Evolutionary conservation across 768 basidiomycete species (phyloP), one percentile per base, ranked within the genome.

Genomic region (Plicaturopsis crispa): DNA sequence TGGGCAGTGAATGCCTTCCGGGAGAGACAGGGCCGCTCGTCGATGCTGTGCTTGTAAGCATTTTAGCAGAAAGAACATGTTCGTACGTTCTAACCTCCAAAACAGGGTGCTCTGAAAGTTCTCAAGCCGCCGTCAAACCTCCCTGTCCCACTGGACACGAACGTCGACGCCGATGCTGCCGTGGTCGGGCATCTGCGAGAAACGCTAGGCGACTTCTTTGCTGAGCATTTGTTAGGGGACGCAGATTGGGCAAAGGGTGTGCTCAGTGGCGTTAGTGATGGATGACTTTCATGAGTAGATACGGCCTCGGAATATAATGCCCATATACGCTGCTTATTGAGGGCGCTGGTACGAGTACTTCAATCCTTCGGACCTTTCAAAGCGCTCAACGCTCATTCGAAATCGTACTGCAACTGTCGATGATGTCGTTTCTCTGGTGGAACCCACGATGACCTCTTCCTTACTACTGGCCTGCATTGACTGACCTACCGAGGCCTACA

Each of bases 231-330:
- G 13, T 58, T 62, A 2, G 65, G 61, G 22, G 85, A 88, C 53
- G 69, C 71, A 7, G 61, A 60, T 3, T 87, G 85, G 85, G 78
- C 80, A 4, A 55, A 67, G 44, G 73, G 75, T 18, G 67, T 85
- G 17, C 52, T 83, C 10, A 52, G 53, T 21, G 26, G 14, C 26
- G 14, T 14, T 28, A 8, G 10, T 28, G 10, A 28, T 8, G 14
- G 26, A 8, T 28, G 26, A 28, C n/a, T n/a, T n/a, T n/a, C n/a
- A n/a, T n/a, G n/a, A n/a, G n/a, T n/a, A n/a, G n/a, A n/a, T n/a
- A n/a, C n/a, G n/a, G n/a, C n/a, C n/a, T n/a, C n/a, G n/a, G n/a
- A n/a, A n/a, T n/a, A n/a, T n/a, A n/a, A n/a, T n/a, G n/a, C n/a
- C n/a, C n/a, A n/a, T n/a, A n/a, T n/a, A n/a, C n/a, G n/a, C n/a